Evolutionary conservation across 208 protist species (phyloP).

Genomic region (Trichomonas vaginalis): DNA sequence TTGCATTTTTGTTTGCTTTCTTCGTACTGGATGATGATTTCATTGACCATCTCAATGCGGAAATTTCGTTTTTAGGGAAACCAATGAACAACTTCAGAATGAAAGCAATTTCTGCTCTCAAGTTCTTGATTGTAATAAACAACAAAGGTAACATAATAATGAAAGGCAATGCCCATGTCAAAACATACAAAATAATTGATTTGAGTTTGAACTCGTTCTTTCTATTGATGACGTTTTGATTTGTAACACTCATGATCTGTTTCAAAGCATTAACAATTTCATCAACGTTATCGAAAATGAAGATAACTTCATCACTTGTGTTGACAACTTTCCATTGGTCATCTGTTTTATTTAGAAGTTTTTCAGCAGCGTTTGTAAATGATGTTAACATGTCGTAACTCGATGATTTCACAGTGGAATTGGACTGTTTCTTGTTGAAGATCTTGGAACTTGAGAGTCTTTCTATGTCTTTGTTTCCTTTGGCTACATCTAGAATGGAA

Average conservation of each 20-base stretch:
- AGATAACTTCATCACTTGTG: background rate
- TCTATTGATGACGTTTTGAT: background rate
- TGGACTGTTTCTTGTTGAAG: background rate
- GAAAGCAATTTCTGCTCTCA: background rate
- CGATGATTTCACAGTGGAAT: background rate
- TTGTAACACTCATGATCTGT: background rate
- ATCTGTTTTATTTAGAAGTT: background rate
- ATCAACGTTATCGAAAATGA: background rate
- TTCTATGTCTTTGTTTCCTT: background rate
- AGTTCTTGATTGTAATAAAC: background rate
- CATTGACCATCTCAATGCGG: background rate
- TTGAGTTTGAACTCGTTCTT: background rate
- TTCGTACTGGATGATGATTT: background rate
- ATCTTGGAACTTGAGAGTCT: background rate
- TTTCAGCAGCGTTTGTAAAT: background rate
- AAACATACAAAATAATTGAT: background rate
- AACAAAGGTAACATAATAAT: background rate
- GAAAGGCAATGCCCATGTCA: background rate
- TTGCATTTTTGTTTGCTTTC: background rate
- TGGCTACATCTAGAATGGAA: background rate
- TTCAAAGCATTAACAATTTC: background rate
- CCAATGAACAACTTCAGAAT: background rate
- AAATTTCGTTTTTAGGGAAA: background rate
- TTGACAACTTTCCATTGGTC: too few species aligned
- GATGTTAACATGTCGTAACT: too few species aligned